Evolutionary conservation across 2,329 filamentous ascomycete genomes (phyloP).

Genomic region (Dichotomopilus funicola): DNA sequence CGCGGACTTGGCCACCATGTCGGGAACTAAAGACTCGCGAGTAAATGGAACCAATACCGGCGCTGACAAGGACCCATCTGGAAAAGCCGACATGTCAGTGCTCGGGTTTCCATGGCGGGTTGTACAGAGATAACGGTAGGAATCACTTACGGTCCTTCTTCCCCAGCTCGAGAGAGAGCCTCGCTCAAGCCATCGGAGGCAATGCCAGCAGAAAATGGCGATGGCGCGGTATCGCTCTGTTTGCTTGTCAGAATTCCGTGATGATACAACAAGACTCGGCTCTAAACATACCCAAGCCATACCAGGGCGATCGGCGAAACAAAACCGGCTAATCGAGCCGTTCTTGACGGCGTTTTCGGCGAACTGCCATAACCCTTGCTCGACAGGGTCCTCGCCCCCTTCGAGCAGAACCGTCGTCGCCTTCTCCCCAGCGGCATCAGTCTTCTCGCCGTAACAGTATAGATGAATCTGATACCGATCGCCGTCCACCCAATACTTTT

Average conservation of each 20-base stretch:
- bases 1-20: slow-evolving; percentile 66
- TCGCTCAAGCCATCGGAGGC: slow-evolving; percentile 84
- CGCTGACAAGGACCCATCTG: slow-evolving; percentile 75
- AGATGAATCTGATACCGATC: slow-evolving; percentile 83
- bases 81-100: not conserved
- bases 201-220: slow-evolving; percentile 88
- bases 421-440: slow-evolving; percentile 45
- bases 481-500: slow-evolving; percentile 72
- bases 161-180: slow-evolving; percentile 70
- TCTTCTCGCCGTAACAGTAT: slow-evolving; percentile 71
- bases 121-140: too few relatives aligned
- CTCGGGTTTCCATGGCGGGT: not conserved
- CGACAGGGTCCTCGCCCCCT: slow-evolving; percentile 71
- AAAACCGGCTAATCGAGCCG: slow-evolving; percentile 80
- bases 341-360: slow-evolving; percentile 69
- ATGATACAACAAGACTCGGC: not conserved
- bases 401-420: slow-evolving; percentile 82
- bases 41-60: slow-evolving; percentile 82
- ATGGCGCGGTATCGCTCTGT: slow-evolving; percentile 78
- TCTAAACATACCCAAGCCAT: slow-evolving; percentile 57
- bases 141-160: slow-evolving; percentile 61
- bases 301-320: slow-evolving; percentile 91
- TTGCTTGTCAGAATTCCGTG: not conserved
- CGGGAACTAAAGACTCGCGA: slow-evolving; percentile 85
- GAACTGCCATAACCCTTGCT: slow-evolving; percentile 73